Evolutionary conservation across 352 stramenopile genomes (phyloP).

Genomic region (Globisporangium yorkense): DNA sequence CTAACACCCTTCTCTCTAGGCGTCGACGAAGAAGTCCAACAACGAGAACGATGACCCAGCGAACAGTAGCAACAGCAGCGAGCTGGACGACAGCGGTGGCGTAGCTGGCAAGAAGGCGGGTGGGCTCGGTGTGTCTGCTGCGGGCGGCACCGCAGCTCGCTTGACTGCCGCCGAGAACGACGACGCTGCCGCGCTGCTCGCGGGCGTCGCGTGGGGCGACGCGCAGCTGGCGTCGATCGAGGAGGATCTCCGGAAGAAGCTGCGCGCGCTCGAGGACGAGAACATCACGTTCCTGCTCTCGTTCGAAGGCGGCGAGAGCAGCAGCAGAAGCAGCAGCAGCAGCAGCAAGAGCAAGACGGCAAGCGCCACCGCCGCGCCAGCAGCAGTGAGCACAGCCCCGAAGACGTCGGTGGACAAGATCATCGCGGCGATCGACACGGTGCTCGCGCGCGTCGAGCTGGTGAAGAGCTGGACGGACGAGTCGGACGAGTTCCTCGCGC

Average conservation of each 20-base stretch:
- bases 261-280: constrained; percentile 57
- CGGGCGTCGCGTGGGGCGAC: constrained; percentile 56
- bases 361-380: background rate
- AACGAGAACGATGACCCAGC: constrained; percentile 10
- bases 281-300: constrained; percentile 74
- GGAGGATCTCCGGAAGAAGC: constrained; percentile 43
- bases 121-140: background rate
- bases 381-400: background rate
- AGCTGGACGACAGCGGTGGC: constrained; percentile 15
- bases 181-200: constrained; percentile 43
- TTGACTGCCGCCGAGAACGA: constrained; percentile 53
- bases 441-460: constrained; percentile 36
- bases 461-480: constrained; percentile 60
- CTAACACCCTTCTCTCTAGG: constrained; percentile 8
- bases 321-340: constrained; percentile 6
- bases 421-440: constrained; percentile 41
- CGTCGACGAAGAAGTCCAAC: constrained; percentile 32
- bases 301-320: constrained; percentile 32
- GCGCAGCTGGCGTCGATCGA: constrained; percentile 43
- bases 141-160: constrained; percentile 13
- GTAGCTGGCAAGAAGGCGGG: constrained; percentile 1
- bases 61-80: constrained; percentile 2
- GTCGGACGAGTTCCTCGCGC: constrained; percentile 44
- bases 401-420: constrained; percentile 53
- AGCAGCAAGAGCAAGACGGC: background rate